Evolutionary conservation across 2,329 filamentous ascomycete species (phyloP), one percentile per base, ranked within the genome.

Genomic region (Pestalotiopsis sp.): DNA sequence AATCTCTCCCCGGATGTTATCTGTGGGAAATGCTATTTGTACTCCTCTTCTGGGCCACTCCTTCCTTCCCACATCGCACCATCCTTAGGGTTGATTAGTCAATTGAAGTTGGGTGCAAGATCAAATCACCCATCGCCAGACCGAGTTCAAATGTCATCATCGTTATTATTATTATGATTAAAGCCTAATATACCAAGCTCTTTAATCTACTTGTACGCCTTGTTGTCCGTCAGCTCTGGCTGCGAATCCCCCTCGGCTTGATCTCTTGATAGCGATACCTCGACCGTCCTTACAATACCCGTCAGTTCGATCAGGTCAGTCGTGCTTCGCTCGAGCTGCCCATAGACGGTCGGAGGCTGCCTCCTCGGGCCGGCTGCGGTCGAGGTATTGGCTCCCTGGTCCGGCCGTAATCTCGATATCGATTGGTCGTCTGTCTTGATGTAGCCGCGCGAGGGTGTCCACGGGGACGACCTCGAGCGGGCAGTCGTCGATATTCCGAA

Each of bases 341-440:
- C 25, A n/a, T 41, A 64, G 7, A 20, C 12, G 23, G 38, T 36
- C 4, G n/a, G 39, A 11, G 39, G 38, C 27, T 23, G 38, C 20
- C 39, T 39, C 38, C 14, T 64, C 20, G 61, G 61, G 23, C 61
- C 61, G 25, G 61, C 61, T 41, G 39, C 61, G 11, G 61, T 64
- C 20, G 61, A 41, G 2, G 61, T 64, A 2, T n/a, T 64, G 27
- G 39, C 39, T 49, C 61, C 39, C 4, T 45, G 17, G 11, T 49
- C 39, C 61, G 61, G 61, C 38, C 61, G n/a, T n/a, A 64, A 52
- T 9, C 38, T 39, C 23, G 61, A 64, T 39, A 64, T 49, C 3
- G 61, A 64, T 20, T 64, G 36, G 13, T 49, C 61, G 38, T 64
- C 61, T 9, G 61, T 64, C 36, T 64, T 64, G n/a, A 64, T 39